These are phyloP conservation scores for Aspergillus homomorphus DNA, from an alignment of 495 filamentous ascomycete genomes.

Conservation along the genomic window DNA sequence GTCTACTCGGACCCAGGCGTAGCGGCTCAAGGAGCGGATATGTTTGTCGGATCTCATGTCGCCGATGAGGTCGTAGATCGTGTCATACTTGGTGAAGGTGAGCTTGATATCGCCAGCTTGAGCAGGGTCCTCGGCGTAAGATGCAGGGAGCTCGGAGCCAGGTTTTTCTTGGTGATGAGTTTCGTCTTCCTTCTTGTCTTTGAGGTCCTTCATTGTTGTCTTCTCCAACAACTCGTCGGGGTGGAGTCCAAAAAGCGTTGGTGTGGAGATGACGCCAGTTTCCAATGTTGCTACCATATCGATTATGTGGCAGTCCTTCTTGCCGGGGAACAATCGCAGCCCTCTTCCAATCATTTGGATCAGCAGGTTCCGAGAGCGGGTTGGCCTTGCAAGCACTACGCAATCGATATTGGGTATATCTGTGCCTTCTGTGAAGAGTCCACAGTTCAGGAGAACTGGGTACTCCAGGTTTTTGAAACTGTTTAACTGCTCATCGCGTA, in stretches of 20 bases:
- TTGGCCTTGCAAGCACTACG: constrained; percentile 83
- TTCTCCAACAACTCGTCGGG: constrained; percentile 74
- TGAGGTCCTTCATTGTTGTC: constrained; percentile 55
- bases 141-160: not conserved
- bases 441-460: constrained; percentile 90
- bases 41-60: constrained; percentile 74
- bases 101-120: constrained; percentile 28
- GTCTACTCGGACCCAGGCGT: constrained; percentile 77
- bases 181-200: constrained; percentile 45
- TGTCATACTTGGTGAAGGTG: constrained; percentile 83
- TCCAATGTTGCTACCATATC: constrained; percentile 88
- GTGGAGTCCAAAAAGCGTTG: constrained; percentile 91
- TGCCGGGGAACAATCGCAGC: constrained; percentile 75
- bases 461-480: constrained; percentile 74
- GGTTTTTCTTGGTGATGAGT: constrained; percentile 16
- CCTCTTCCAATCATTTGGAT: constrained; percentile 98
- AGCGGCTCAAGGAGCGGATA: constrained; percentile 67
- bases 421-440: constrained; percentile 94
- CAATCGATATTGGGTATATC: constrained; percentile 98
- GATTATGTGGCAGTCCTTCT: constrained; percentile 89
- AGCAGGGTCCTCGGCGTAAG: not conserved
- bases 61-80: constrained; percentile 79
- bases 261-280: constrained; percentile 81
- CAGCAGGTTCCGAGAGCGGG: constrained; percentile 82
- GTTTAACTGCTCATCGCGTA: constrained; percentile 64